Evolutionary conservation across 2,329 filamentous ascomycete species (phyloP).

Genomic region (Cryphonectria nitschkei): DNA sequence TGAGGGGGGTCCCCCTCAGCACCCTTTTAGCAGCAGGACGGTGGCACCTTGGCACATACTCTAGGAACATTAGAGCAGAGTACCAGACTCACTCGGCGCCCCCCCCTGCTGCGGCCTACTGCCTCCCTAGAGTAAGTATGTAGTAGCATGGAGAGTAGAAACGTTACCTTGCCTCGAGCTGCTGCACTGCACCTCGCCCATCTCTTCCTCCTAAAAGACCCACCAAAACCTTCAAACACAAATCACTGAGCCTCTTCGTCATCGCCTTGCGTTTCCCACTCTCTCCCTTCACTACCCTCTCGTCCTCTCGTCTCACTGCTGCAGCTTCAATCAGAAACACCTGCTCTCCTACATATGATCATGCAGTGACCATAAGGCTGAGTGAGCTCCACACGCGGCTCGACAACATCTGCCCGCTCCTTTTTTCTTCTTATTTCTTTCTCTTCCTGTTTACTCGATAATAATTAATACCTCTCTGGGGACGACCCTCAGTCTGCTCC

Average conservation of each 20-base stretch:
- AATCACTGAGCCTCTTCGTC: constrained; percentile 1
- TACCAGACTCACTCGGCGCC: background rate
- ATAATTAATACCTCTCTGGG: background rate
- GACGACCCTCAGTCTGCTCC: background rate
- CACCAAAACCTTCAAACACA: background rate
- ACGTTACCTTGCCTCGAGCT: constrained; percentile 2
- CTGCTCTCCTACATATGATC: background rate
- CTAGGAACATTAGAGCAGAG: background rate
- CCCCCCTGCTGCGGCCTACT: background rate
- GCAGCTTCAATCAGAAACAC: background rate
- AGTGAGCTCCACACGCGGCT: background rate
- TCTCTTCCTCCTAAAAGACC: background rate
- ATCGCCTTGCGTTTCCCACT: constrained; percentile 3
- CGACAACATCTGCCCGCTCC: background rate
- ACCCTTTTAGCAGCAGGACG: background rate
- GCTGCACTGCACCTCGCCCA: background rate
- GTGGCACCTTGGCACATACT: background rate
- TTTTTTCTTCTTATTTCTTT: too few relatives aligned
- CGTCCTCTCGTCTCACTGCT: background rate
- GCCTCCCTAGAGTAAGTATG: background rate
- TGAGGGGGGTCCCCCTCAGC: background rate
- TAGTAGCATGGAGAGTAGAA: background rate
- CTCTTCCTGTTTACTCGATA: background rate
- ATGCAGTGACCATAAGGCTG: background rate
- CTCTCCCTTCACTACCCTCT: background rate